Percentiles rank a stretch among this genome's conserved stretches.
These are phyloP conservation scores for Aspergillus pseudoglaucus DNA, from an alignment of 2,329 filamentous ascomycete genomes.

Conservation along the genomic window DNA sequence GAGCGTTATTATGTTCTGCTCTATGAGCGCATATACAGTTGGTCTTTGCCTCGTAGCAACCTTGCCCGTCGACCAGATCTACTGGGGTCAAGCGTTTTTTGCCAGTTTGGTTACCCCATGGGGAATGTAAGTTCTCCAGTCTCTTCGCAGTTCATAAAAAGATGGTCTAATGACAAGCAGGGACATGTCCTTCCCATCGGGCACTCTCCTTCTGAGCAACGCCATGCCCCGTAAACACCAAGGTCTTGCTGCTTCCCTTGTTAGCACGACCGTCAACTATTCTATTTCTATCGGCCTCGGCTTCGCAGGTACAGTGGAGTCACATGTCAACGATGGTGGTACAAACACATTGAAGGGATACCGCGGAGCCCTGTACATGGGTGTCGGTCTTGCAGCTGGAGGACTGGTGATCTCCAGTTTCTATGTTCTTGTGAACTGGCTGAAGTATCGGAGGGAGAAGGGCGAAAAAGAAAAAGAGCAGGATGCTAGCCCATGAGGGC, in stretches of 20 bases:
- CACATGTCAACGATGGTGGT: slow-evolving; percentile 38
- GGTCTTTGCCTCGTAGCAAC: slow-evolving; percentile 36
- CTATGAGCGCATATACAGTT: slow-evolving; percentile 24
- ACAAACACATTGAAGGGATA: slow-evolving; percentile 32
- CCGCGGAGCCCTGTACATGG: slow-evolving; percentile 37
- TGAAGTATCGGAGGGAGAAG: background rate
- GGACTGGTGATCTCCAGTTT: background rate
- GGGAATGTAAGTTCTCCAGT: slow-evolving; percentile 14
- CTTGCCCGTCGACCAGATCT: slow-evolving; percentile 33
- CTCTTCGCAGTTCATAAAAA: background rate
- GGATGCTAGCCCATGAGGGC: no score
- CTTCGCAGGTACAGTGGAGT: slow-evolving; percentile 59
- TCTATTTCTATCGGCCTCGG: slow-evolving; percentile 58
- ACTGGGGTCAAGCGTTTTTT: slow-evolving; percentile 36
- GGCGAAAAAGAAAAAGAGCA: no score
- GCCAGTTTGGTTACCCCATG: slow-evolving; percentile 23
- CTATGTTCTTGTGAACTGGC: background rate
- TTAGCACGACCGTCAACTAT: slow-evolving; percentile 63
- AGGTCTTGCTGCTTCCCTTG: slow-evolving; percentile 50
- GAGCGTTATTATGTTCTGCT: slow-evolving; percentile 29
- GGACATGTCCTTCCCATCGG: slow-evolving; percentile 61
- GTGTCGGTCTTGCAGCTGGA: slow-evolving; percentile 21
- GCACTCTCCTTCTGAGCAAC: slow-evolving; percentile 55
- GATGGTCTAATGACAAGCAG: background rate
- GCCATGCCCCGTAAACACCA: slow-evolving; percentile 42